These are phyloP conservation scores for Glycine soja DNA, from an alignment of 306 rosid species.

Conservation along the genomic window DNA sequence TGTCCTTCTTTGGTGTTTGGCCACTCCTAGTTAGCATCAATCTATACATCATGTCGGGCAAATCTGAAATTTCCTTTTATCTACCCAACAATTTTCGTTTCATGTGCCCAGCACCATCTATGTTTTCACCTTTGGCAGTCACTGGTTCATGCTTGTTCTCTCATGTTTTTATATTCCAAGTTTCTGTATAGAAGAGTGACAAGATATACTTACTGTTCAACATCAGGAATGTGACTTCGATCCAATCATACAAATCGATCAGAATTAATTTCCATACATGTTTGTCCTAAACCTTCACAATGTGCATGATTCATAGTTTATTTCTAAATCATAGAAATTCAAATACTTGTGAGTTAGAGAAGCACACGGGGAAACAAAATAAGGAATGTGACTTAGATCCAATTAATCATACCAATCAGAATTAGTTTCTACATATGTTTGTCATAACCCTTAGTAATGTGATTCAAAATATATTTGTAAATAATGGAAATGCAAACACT, in stretches of 20 bases:
- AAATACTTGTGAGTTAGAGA: constrained; percentile 8
- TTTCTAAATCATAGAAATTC: constrained; percentile 19
- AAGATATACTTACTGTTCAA: neutral
- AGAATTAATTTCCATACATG: neutral
- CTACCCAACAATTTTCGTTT: constrained; percentile 28
- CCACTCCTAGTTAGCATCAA: constrained; percentile 4
- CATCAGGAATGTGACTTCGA: constrained; percentile 51
- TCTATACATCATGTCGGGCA: constrained; percentile 11
- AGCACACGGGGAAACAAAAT: constrained; percentile 2
- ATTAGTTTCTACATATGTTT: neutral
- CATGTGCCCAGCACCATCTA: constrained; percentile 27
- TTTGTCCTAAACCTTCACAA: constrained; percentile 17
- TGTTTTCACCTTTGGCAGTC: constrained; percentile 42
- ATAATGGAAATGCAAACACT: constrained; percentile 19
- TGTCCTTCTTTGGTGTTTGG: too few species aligned
- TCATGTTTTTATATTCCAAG: constrained; percentile 39
- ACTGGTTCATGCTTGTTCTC: constrained; percentile 42
- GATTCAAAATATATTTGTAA: constrained; percentile 27
- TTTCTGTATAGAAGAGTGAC: neutral
- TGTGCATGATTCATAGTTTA: neutral
- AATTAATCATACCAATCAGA: constrained; percentile 28
- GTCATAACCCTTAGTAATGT: constrained; percentile 18
- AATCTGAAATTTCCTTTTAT: constrained; percentile 1
- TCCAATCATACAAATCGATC: constrained; percentile 42
- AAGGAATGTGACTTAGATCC: constrained; percentile 46